Evolutionary conservation across 2,329 filamentous ascomycete genomes (phyloP), one percentile per base, ranked within the genome.

Genomic region (Epichloe coenophiala): DNA sequence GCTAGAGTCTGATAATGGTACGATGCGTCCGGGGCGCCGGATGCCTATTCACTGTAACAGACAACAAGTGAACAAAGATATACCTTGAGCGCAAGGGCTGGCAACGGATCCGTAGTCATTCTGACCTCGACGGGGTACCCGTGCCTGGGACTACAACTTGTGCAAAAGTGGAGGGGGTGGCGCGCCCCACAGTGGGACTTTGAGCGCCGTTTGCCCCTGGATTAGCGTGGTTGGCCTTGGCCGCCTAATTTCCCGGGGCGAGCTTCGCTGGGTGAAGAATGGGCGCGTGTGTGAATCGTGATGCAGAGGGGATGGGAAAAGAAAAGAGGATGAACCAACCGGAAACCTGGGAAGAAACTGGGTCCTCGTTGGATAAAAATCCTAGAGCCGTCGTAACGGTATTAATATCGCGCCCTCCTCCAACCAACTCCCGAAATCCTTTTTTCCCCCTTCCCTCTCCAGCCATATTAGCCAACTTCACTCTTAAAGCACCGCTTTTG

Each of bases 381-480:
- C 9, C 31, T 3, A 11, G 31, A 31, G 31, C 9, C n/a, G 27
- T 13, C 35, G 19, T 15, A 9, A 43, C 19, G 43, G 54, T 74
- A 74, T 75, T 75, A 74, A 74, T 73, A 70, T 65, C 62, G 61
- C 62, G 58, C 62, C 59, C 56, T 64, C 67, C 65, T 68, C 65
- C 60, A 48, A 53, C 54, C 53, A 46, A 47, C 40, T 37, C 36
- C 43, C 56, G 4, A 33, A 48, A 42, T 53, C 47, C 31, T 47
- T 58, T 63, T 61, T 60, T 57, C 57, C 57, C 55, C 21, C 21
- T 23, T 60, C 57, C 56, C 37, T 67, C 66, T 55, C 59, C 69
- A 74, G 70, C 71, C 65, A 65, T 64, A 66, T 62, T 65, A 71
- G 68, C 69, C 68, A 65, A 65, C 36, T 11, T 39, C 44, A 62